Percentiles rank a stretch among this genome's conserved stretches.
Evolutionary conservation across 306 rosid genomes (phyloP).

Genomic region (Nissolia schottii): DNA sequence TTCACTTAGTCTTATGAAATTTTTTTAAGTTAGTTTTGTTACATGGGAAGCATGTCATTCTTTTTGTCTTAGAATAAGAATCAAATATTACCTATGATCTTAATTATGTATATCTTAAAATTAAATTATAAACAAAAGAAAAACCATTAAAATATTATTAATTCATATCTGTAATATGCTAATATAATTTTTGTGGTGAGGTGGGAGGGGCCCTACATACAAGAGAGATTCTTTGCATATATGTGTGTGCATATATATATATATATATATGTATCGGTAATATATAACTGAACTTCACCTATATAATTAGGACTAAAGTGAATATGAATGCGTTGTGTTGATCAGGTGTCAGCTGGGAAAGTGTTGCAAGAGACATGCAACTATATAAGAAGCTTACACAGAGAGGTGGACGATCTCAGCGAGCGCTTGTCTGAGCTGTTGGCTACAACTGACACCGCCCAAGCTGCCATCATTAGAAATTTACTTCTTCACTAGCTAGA

Average conservation of each 20-base stretch:
- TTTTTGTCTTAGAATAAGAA: too few relatives aligned
- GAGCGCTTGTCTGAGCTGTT: conserved; percentile 79
- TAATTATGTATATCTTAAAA: not conserved
- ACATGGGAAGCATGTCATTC: too few relatives aligned
- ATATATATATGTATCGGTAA: too few relatives aligned
- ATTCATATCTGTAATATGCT: not conserved
- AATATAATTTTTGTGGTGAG: not conserved
- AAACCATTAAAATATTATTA: not conserved
- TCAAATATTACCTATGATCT: too few relatives aligned
- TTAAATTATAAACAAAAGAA: not conserved
- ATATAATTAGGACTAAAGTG: too few relatives aligned
- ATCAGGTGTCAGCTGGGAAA: conserved; percentile 69
- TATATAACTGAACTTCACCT: too few relatives aligned
- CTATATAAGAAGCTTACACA: conserved; percentile 72
- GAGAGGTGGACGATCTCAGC: conserved; percentile 89
- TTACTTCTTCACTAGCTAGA: conserved; percentile 64
- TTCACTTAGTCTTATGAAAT: too few relatives aligned
- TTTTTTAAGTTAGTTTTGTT: too few relatives aligned
- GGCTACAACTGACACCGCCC: conserved; percentile 78
- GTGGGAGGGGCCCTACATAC: too few relatives aligned
- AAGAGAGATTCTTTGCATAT: not conserved
- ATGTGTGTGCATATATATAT: too few relatives aligned
- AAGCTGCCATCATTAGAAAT: conserved; percentile 86
- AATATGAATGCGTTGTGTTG: not conserved
- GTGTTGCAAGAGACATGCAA: conserved; percentile 90